Evolutionary conservation across 2,329 filamentous ascomycete species (phyloP), one percentile per base, ranked within the genome.

Genomic region (Pezicula carpinea): DNA sequence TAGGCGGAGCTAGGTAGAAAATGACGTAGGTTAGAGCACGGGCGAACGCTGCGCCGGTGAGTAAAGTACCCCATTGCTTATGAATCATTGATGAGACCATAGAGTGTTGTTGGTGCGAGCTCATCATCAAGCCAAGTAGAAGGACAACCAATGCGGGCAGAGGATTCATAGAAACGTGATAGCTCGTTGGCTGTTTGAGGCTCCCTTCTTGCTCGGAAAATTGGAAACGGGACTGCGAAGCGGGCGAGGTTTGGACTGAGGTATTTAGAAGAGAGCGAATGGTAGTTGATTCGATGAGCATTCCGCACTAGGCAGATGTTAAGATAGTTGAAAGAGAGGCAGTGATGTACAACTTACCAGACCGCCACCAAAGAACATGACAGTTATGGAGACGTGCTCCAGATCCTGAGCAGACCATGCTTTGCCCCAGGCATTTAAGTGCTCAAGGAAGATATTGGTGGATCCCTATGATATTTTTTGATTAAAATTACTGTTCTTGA

Each of bases 331-430:
- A 31, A 15, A 22, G 32, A 31, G 53, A 59, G n/a, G n/a, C n/a
- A 44, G 49, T 17, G 50, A 18, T 33, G 32, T 38, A 35, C 39
- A 14, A 74, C 82, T 74, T 69, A 90, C 85, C 69, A 96, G 64
- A 39, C 93, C 92, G 55, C 91, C 92, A 46, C 92, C 92, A 53
- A 96, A 88, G 71, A 97, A 97, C 64, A 97, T 80, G 39, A 96
- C 76, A 0, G 92, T 91, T 59, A 97, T 96, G 11, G 90, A 92
- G 39, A 95, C 73, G 66, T 97, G 93, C 68, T 97, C 91, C 17
- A 97, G 71, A 64, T 97, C 92, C 51, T 85, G 80, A 1, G 89
- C 69, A 44, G 77, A 82, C 85, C 90, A 97, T 44, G 67, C 75
- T 11, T 73, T 69, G 29, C 86, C 88, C 76, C 80, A 83, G 43